Base-by-base conservation (phyloP, 768 basidiomycete genomes). In the Hydnum rufescens region DNA sequence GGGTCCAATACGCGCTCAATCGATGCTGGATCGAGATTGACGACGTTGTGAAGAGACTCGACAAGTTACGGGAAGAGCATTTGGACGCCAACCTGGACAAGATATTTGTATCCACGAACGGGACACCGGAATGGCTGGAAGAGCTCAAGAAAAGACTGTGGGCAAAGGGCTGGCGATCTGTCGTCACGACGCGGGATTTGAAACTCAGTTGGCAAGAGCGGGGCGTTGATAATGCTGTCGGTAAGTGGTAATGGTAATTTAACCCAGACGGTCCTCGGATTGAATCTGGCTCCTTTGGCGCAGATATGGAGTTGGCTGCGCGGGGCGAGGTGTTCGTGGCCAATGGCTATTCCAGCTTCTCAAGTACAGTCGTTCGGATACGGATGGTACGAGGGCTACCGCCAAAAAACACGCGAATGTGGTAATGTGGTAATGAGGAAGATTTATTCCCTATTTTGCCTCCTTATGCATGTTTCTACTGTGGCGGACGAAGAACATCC, bases 91-190 rank as follows among this genome's bases (percentile, higher is more conserved):
- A 55, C 0, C 62, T 80, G 42, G 69, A 66, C 55, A 65, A 66
- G 46, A 60, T 82, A 28, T 82, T 77, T 55, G 63, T 82, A 49
- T 71, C 81, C 73, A 78, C 78, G 39, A 82, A 83, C 54, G 80
- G 70, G 4, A 66, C 71, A 42, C 54, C 53, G 29, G 63, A 59
- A 34, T 83, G 74, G 74, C 57, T 78, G 36, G 58, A 53, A 0
- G 68, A 72, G 53, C 62, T 78, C 44, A 70, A 66, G 60, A 39
- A 32, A 3, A 71, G 67, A 18, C 59, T 80, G 34, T 30, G 55
- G 55, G 51, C 49, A 53, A 54, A 66, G 54, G 61, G 58, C 18
- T 76, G 76, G 76, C 67, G 73, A 4, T 64, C 63, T 6, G 66
- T 81, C 30, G 60, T 65, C 51, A 77, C 69, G 29, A 78, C 75